Conservation (phyloP, 306 rosid species). For the Dalbergia cochinchinensis region DNA sequence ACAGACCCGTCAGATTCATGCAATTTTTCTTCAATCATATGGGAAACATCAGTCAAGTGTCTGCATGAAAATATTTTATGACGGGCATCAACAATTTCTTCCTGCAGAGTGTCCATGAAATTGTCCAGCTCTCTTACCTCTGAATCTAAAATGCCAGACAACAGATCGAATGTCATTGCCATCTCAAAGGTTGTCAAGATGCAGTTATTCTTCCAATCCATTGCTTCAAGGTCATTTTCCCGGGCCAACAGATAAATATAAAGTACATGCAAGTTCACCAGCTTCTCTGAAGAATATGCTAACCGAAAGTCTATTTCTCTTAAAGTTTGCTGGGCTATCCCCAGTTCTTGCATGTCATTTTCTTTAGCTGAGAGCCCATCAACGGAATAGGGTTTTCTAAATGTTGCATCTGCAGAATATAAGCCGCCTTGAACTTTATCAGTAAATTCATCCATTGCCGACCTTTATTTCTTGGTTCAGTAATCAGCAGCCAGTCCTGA, state of each 20-base stretch:
- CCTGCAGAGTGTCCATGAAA: constrained; percentile 76
- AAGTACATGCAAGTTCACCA: constrained; percentile 77
- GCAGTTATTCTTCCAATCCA: constrained; percentile 54
- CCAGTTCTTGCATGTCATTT: constrained; percentile 60
- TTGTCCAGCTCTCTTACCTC: constrained; percentile 90
- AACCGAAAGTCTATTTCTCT: constrained; percentile 77
- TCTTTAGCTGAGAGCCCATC: constrained; percentile 55
- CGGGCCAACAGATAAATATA: constrained; percentile 68
- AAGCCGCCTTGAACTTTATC: constrained; percentile 52
- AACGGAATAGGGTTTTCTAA: constrained; percentile 47
- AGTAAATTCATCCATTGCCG: constrained; percentile 60
- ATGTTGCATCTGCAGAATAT: constrained; percentile 45
- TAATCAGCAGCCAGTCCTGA: constrained; percentile 45
- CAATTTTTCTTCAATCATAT: constrained; percentile 73
- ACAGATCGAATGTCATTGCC: constrained; percentile 71
- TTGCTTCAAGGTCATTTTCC: constrained; percentile 79
- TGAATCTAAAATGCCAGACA: constrained; percentile 78
- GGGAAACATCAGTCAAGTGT: constrained; percentile 66
- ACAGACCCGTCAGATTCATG: constrained; percentile 74
- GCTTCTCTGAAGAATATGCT: constrained; percentile 84
- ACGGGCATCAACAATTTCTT: constrained; percentile 73
- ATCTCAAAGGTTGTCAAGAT: constrained; percentile 60
- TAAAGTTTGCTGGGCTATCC: constrained; percentile 65
- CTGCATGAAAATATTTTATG: constrained; percentile 72
- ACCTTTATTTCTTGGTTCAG: constrained; percentile 44